phyloP scores from a whole-genome alignment of 169 alveolate genomes.

The Plasmodium malariae region DNA sequence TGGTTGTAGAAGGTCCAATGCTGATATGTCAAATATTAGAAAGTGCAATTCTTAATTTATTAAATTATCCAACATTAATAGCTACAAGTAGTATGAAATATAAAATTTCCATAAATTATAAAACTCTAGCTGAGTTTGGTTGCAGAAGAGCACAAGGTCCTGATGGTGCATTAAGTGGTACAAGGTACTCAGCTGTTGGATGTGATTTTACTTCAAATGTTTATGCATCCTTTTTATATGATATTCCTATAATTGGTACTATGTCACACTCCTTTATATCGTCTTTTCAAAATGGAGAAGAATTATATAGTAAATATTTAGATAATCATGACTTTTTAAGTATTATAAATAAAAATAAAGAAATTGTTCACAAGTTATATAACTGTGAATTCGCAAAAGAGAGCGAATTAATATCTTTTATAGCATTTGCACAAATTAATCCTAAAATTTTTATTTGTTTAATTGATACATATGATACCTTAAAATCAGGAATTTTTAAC shows the following conservation, averaged over 20 bases:
- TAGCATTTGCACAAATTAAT: conserved; percentile 64
- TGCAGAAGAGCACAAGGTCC: conserved; percentile 94
- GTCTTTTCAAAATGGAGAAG: conserved; percentile 33
- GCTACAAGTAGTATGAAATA: conserved; percentile 87
- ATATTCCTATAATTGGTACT: conserved; percentile 64
- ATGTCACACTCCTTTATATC: conserved; percentile 63
- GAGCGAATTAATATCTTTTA: conserved; percentile 50
- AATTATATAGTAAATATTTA: conserved; percentile 17
- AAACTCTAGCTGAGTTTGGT: conserved; percentile 90
- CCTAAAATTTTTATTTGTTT: conserved; percentile 48
- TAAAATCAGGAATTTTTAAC: conserved; percentile 89
- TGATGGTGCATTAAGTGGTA: conserved; percentile 93
- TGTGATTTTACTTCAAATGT: conserved; percentile 65
- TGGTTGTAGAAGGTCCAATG: conserved; percentile 92
- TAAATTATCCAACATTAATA: conserved; percentile 90
- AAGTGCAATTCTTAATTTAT: conserved; percentile 89
- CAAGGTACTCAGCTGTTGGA: conserved; percentile 88
- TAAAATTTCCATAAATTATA: conserved; percentile 75
- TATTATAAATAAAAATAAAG: conserved; percentile 66
- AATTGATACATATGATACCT: conserved; percentile 59
- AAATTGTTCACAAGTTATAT: conserved; percentile 32
- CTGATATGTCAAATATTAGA: conserved; percentile 90
- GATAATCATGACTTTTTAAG: conserved; percentile 41
- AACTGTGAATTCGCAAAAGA: conserved; percentile 44
- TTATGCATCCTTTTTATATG: conserved; percentile 65